phyloP scores from a whole-genome alignment of 1,139 yeast genomes.

The Suhomyces anneliseae region DNA sequence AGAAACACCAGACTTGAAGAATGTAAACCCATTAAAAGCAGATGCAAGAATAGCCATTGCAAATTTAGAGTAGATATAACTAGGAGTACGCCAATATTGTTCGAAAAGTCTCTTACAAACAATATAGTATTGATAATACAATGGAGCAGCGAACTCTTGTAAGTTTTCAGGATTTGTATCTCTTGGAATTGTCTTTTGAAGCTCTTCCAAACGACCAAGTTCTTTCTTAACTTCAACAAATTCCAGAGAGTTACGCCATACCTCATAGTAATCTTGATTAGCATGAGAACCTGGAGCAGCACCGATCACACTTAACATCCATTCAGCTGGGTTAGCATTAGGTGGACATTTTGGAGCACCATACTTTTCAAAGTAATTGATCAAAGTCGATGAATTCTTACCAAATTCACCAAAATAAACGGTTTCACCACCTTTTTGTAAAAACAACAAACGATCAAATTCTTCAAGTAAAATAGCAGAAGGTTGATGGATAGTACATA shows the following conservation, averaged over 20 bases:
- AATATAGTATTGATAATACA: constrained; percentile 14
- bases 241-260: constrained; percentile 19
- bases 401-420: constrained; percentile 13
- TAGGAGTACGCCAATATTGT: constrained; percentile 21
- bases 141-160: constrained; percentile 16
- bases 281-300: constrained; percentile 23
- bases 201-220: constrained; percentile 17
- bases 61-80: constrained; percentile 19
- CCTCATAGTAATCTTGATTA: constrained; percentile 19
- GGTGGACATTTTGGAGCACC: constrained; percentile 22
- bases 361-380: constrained; percentile 12
- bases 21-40: constrained; percentile 21
- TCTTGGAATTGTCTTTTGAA: constrained; percentile 14
- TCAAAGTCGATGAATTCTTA: constrained; percentile 14
- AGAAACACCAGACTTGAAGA: constrained; percentile 18
- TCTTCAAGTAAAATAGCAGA: constrained; percentile 15
- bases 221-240: constrained; percentile 15
- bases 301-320: constrained; percentile 19
- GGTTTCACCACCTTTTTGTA: constrained; percentile 14
- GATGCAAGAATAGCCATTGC: constrained; percentile 17
- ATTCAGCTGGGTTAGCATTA: constrained; percentile 22
- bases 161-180: constrained; percentile 12
- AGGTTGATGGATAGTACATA: constrained; percentile 18
- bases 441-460: constrained; percentile 15
- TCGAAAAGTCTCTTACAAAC: constrained; percentile 18